Evolutionary conservation across 2,329 filamentous ascomycete genomes (phyloP), one percentile per base, ranked within the genome.

Genomic region (Trichoderma breve): DNA sequence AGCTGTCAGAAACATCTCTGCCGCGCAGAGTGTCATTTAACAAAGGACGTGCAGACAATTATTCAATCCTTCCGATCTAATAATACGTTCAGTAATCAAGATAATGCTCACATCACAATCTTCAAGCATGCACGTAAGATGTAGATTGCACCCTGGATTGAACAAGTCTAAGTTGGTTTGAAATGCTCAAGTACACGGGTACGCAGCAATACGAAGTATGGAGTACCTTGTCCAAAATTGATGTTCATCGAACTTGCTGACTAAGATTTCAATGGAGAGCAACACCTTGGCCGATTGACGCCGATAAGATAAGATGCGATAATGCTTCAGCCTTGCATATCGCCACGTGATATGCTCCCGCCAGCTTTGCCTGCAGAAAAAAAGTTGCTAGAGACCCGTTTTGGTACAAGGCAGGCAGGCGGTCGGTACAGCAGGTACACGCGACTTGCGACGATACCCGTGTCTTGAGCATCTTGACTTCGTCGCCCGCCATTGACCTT

Each of bases 401-500:
- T 66, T 72, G 39, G 71, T 60, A 57, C 69, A 34, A 70, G 69
- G 68, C 71, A 60, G 36, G 39, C 34, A 65, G 61, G 62, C 32
- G 53, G 53, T 68, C 65, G 64, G 64, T 55, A 39, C 34, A 51
- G 68, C 58, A 63, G 32, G 55, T 73, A 71, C 62, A 71, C 71
- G 72, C 72, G 72, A 73, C 72, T 73, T 67, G 71, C 69, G 70
- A 72, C 68, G 61, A 71, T 30, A 71, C 66, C 70, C 72, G 66
- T 70, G 70, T 65, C 74, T 71, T 70, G 34, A 71, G 65, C 66
- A 62, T 62, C 36, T 70, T 51, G 30, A 62, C 12, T 36, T 72
- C 70, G 73, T 72, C 74, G 73, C 72, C 72, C 72, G 74, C 76
- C 73, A 79, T 75, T 75, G 71, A 71, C 72, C 68, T 51, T 70